Percentiles rank a stretch among this genome's conserved stretches.
These are phyloP conservation scores for Cordyceps javanica DNA, from an alignment of 2,329 filamentous ascomycete species.

Conservation along the genomic window DNA sequence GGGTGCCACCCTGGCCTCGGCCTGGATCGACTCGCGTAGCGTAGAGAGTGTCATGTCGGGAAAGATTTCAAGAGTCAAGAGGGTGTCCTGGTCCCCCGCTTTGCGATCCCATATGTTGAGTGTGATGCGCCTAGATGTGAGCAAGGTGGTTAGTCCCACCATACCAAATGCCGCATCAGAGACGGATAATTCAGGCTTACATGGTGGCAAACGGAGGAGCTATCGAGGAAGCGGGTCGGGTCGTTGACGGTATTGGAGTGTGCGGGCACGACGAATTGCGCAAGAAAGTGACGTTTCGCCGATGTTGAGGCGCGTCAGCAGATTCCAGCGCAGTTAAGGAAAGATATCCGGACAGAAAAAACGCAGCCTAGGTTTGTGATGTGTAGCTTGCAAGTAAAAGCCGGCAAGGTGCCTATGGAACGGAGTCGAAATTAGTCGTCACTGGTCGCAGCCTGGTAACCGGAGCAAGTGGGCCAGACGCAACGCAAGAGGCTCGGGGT, in stretches of 20 bases:
- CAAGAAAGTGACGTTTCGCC: not conserved
- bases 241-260: not conserved
- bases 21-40: constrained; percentile 82
- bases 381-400: not conserved
- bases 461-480: constrained; percentile 8
- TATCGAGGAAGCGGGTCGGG: not conserved
- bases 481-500: not conserved
- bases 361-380: not conserved
- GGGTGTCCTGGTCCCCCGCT: constrained; percentile 60
- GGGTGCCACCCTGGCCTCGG: constrained; percentile 69
- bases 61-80: constrained; percentile 77
- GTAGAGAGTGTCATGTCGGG: constrained; percentile 76
- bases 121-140: constrained; percentile 66
- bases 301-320: not conserved
- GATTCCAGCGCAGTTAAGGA: not conserved
- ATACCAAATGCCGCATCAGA: not conserved
- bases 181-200: not conserved
- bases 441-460: constrained; percentile 8
- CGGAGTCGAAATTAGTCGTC: constrained; percentile 13
- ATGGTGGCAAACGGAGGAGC: constrained; percentile 7
- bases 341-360: not conserved
- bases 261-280: constrained; percentile 1
- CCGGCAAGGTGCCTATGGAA: constrained; percentile 4
- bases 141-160: not conserved
- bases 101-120: constrained; percentile 76